These are phyloP conservation scores for Collybiopsis luxurians DNA, from an alignment of 768 basidiomycete genomes.

Conservation along the genomic window DNA sequence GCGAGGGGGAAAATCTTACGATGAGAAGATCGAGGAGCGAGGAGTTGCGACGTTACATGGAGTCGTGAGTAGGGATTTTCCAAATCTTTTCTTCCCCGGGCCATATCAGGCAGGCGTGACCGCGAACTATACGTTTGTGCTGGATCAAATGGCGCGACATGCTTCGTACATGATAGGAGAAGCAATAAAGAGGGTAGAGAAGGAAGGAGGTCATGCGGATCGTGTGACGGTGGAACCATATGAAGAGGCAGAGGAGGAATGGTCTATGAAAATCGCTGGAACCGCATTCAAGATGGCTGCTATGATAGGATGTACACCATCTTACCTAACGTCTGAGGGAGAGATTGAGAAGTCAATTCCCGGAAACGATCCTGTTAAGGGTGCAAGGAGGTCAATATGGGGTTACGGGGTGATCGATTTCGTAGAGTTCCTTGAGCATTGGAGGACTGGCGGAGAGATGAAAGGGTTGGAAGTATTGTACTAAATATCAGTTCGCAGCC, in stretches of 20 bases:
- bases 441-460: too few species aligned
- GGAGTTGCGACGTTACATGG: slow-evolving; percentile 12
- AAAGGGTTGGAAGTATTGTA: too few species aligned
- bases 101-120: background rate
- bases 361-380: too few species aligned
- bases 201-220: too few species aligned
- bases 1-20: background rate
- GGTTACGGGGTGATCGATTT: too few species aligned
- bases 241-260: background rate
- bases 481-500: too few species aligned
- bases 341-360: background rate
- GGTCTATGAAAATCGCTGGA: background rate
- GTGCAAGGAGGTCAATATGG: too few species aligned
- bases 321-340: background rate
- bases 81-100: slow-evolving; percentile 15
- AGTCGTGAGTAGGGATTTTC: slow-evolving; percentile 10
- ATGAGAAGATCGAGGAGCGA: background rate
- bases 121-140: slow-evolving; percentile 8
- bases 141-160: background rate
- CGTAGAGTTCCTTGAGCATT: too few species aligned
- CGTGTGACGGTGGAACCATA: background rate
- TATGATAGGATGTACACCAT: background rate
- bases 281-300: background rate
- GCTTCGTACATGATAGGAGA: slow-evolving; percentile 2
- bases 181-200: background rate